Conservation (phyloP, 2,329 filamentous ascomycete species). For the Colletotrichum limetticola region DNA sequence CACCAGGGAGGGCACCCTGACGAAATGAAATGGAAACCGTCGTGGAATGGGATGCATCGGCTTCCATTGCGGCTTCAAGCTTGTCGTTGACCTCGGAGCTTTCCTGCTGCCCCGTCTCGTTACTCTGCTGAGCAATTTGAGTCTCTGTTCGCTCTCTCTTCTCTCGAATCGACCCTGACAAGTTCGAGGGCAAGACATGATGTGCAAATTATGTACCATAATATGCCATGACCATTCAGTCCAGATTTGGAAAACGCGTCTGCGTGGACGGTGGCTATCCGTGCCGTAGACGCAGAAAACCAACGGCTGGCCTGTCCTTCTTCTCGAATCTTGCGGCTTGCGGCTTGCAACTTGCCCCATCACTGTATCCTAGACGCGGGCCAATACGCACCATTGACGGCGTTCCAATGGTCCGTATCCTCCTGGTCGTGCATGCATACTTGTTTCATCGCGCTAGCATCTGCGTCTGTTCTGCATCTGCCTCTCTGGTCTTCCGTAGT, state of each 20-base stretch:
- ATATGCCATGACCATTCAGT: not conserved
- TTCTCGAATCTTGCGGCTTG: not conserved
- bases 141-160: not conserved
- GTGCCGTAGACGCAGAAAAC: not conserved
- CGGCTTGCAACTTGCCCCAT: not conserved
- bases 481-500: not conserved
- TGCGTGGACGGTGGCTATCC: not conserved
- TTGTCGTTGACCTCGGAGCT: not conserved
- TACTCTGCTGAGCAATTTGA: not conserved
- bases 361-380: conserved; percentile 14
- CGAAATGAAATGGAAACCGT: not conserved
- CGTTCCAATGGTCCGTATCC: conserved; percentile 30
- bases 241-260: not conserved
- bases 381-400: conserved; percentile 20
- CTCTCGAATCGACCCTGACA: not conserved
- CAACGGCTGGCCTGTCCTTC: not conserved
- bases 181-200: not conserved
- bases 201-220: not conserved
- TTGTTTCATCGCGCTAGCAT: conserved; percentile 34
- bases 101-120: not conserved
- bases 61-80: not conserved
- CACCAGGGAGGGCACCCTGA: not conserved
- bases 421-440: conserved; percentile 22
- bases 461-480: conserved; percentile 2
- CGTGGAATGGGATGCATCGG: not conserved